phyloP scores from a whole-genome alignment of 306 rosid genomes.

The Quercus rubra region DNA sequence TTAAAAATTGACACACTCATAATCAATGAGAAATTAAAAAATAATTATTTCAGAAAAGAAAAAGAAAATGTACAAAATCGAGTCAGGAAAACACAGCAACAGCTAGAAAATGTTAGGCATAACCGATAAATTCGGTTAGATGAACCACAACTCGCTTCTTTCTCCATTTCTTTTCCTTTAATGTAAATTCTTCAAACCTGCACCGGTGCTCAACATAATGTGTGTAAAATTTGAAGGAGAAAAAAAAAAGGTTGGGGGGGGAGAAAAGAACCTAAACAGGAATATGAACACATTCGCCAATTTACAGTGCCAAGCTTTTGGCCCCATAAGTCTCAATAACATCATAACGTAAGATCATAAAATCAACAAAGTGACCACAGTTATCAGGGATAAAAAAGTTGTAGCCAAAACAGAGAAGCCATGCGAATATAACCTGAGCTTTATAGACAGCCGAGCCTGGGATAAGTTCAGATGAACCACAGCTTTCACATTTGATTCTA shows the following conservation, averaged over 20 bases:
- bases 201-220: not conserved
- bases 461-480: slow-evolving; percentile 26
- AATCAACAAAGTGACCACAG: not conserved
- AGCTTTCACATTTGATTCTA: slow-evolving; percentile 25
- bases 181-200: not conserved
- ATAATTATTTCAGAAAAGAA: not conserved
- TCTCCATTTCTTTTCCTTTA: not conserved
- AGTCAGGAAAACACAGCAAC: not conserved
- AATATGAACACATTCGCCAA: slow-evolving; percentile 23
- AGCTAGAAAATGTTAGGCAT: not conserved
- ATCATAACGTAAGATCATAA: slow-evolving; percentile 27
- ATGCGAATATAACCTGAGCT: slow-evolving; percentile 34
- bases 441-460: slow-evolving; percentile 31
- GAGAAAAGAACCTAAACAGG: not conserved
- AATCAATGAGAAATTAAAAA: not conserved
- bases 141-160: not conserved
- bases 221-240: not conserved
- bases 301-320: slow-evolving; percentile 13
- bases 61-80: not conserved
- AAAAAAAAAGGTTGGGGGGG: no score
- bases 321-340: slow-evolving; percentile 24
- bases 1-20: not conserved
- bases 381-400: slow-evolving; percentile 21
- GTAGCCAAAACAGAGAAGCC: slow-evolving; percentile 22
- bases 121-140: not conserved